Percentiles rank a stretch among this genome's conserved stretches.
Evolutionary conservation across 1,139 yeast species (phyloP).

Genomic region (Candida pseudocylindracea): DNA sequence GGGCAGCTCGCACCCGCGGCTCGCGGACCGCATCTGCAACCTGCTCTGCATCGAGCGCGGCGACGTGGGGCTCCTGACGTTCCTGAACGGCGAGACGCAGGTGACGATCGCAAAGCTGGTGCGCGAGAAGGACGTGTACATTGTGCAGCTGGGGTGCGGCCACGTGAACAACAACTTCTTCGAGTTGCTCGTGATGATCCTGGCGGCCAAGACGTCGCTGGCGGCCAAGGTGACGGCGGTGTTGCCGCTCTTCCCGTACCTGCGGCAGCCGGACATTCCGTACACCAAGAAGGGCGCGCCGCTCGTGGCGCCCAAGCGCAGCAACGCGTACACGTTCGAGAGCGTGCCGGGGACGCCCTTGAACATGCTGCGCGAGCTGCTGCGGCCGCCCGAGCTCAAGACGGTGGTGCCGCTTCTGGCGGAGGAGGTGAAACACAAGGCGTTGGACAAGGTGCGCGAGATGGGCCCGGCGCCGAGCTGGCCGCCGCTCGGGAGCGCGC

Average conservation of each 20-base stretch:
- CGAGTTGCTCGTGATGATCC: slow-evolving; percentile 1
- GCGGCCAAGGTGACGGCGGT: slow-evolving; percentile 1
- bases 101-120: slow-evolving; percentile 1
- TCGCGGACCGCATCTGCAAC: slow-evolving; percentile 1
- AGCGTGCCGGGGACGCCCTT: slow-evolving; percentile 41
- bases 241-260: slow-evolving; percentile 1
- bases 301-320: slow-evolving; percentile 15
- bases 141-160: slow-evolving; percentile 1
- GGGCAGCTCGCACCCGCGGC: slow-evolving; percentile 1
- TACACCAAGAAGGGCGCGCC: slow-evolving; percentile 12
- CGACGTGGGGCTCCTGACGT: neutral
- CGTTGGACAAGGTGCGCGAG: too few species aligned
- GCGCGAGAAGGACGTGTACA: slow-evolving; percentile 1
- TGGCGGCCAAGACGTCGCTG: slow-evolving; percentile 1
- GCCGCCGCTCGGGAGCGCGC: too few species aligned
- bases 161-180: slow-evolving; percentile 1
- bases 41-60: slow-evolving; percentile 1
- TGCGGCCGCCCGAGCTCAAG: slow-evolving; percentile 1
- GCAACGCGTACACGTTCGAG: slow-evolving; percentile 28
- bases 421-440: neutral
- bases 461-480: too few species aligned
- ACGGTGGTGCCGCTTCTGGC: neutral
- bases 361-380: neutral
- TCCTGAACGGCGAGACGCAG: slow-evolving; percentile 1
- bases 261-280: slow-evolving; percentile 1